phyloP scores from a whole-genome alignment of 352 stramenopile genomes.

The Globisporangium ultimum region DNA sequence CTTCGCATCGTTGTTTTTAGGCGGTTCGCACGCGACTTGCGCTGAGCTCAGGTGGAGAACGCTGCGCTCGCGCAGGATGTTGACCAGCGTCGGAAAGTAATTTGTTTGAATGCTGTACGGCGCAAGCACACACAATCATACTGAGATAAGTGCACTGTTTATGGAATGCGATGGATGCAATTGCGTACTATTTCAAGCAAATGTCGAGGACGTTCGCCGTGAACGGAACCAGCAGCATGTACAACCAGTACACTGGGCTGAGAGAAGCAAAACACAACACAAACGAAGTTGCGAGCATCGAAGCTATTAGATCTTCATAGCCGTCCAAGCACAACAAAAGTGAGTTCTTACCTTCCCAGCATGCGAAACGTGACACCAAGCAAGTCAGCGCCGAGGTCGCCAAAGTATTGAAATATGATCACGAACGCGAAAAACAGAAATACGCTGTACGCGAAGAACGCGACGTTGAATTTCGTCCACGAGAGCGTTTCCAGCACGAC shows the following conservation, averaged over 20 bases:
- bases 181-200: conserved; percentile 59
- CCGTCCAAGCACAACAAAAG: no score
- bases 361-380: conserved; percentile 50
- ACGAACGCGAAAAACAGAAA: conserved; percentile 65
- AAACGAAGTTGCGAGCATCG: no score
- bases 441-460: conserved; percentile 54
- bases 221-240: conserved; percentile 59
- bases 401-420: conserved; percentile 52
- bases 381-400: conserved; percentile 46
- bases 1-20: conserved; percentile 6
- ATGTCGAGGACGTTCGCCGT: conserved; percentile 62
- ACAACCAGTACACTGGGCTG: conserved; percentile 67
- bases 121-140: conserved; percentile 1
- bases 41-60: conserved; percentile 37
- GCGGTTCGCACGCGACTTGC: conserved; percentile 37
- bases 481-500: conserved; percentile 73
- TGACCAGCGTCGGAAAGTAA: conserved; percentile 68
- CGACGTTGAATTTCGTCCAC: conserved; percentile 69
- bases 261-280: no score
- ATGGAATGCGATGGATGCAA: neutral
- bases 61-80: conserved; percentile 63
- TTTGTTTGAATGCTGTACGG: conserved; percentile 39
- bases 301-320: no score
- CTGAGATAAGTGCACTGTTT: neutral
- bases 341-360: conserved; percentile 32